A percentile compares a stretch with the other conserved stretches of the same genome.
Conservation (phyloP, 306 rosid genomes). For the Vicia faba region DNA sequence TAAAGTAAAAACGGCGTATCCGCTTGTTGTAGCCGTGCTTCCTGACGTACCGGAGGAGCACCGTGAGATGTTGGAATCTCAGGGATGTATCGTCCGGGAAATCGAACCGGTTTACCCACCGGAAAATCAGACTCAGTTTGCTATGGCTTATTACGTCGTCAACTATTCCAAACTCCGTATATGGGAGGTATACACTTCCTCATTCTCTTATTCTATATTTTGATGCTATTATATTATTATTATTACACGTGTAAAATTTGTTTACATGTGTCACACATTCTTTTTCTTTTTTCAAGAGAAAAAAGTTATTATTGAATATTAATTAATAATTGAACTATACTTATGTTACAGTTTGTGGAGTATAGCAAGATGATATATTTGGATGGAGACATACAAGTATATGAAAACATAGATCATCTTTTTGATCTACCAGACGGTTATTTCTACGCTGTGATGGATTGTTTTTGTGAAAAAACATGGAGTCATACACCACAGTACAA, state of each 20-base stretch:
- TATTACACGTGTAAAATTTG: not conserved
- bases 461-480: conserved; percentile 88
- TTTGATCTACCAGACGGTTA: conserved; percentile 60
- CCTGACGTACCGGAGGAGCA: conserved; percentile 69
- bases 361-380: conserved; percentile 70
- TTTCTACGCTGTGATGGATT: conserved; percentile 77
- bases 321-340: no score
- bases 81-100: conserved; percentile 61
- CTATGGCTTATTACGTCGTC: conserved; percentile 76
- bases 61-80: conserved; percentile 53
- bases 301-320: no score
- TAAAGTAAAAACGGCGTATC: conserved; percentile 49
- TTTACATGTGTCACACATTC: conserved; percentile 21
- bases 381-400: conserved; percentile 80
- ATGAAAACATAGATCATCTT: conserved; percentile 64
- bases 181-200: conserved; percentile 71
- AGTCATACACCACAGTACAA: conserved; percentile 64
- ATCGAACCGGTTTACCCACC: conserved; percentile 73
- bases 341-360: conserved; percentile 67
- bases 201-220: no score
- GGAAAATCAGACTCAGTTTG: conserved; percentile 57
- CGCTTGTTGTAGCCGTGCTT: conserved; percentile 57
- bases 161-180: conserved; percentile 74
- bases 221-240: no score
- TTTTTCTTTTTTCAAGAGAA: no score